These are phyloP conservation scores for Chiua sp. DNA, from an alignment of 1,284 basidiomycete species.

Conservation along the genomic window DNA sequence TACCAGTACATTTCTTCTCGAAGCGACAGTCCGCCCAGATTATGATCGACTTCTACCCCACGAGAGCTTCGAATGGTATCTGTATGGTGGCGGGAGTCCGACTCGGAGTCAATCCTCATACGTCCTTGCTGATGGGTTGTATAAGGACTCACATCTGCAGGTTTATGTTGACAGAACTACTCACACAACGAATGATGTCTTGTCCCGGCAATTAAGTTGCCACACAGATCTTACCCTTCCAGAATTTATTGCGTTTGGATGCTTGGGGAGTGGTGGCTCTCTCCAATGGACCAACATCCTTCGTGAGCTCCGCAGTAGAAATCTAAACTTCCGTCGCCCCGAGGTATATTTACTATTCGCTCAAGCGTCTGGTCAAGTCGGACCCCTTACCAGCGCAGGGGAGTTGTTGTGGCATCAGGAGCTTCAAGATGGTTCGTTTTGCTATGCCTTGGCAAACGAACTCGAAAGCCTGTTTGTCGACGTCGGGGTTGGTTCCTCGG, in stretches of 20 bases:
- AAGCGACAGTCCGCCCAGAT: too few relatives aligned
- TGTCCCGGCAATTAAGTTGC: too few relatives aligned
- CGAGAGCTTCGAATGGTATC: too few relatives aligned
- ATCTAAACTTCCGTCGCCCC: conserved; percentile 40
- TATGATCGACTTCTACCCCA: too few relatives aligned
- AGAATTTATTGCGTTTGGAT: conserved; percentile 47
- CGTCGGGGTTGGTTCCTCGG: conserved; percentile 44
- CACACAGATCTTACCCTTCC: neutral
- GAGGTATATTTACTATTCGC: conserved; percentile 45
- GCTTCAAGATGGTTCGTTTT: conserved; percentile 36
- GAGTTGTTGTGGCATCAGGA: conserved; percentile 39
- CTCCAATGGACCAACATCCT: conserved; percentile 56
- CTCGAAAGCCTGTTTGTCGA: conserved; percentile 32
- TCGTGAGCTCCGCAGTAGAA: conserved; percentile 42
- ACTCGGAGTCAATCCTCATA: too few relatives aligned
- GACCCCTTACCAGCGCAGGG: conserved; percentile 28
- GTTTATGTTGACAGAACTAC: too few relatives aligned
- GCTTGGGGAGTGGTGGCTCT: conserved; percentile 48
- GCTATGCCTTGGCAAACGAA: conserved; percentile 37
- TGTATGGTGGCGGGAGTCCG: too few relatives aligned
- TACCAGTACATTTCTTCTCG: too few relatives aligned
- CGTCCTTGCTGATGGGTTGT: too few relatives aligned
- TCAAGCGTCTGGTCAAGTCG: conserved; percentile 49
- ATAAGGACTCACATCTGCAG: too few relatives aligned
- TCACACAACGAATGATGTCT: too few relatives aligned